Conservation (phyloP, 306 rosid species). For the Cucumis sativus region DNA sequence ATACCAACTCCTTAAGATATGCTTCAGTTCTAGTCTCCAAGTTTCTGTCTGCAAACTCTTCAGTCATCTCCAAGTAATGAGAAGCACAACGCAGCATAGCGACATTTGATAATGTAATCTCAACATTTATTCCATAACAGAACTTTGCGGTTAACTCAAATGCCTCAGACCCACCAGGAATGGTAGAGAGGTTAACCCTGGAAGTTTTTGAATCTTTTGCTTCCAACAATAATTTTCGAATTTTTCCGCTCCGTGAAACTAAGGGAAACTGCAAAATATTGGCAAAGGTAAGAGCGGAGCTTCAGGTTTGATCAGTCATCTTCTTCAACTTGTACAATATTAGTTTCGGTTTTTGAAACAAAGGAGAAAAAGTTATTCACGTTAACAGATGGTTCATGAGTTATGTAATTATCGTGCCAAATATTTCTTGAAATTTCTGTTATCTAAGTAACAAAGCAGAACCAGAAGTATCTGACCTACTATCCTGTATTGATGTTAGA, state of each 20-base stretch:
- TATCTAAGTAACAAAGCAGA: not conserved
- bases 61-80: slow-evolving; percentile 81
- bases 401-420: not conserved
- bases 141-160: slow-evolving; percentile 87
- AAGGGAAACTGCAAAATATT: slow-evolving; percentile 65
- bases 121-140: slow-evolving; percentile 70
- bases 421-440: not conserved
- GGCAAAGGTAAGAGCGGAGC: not conserved
- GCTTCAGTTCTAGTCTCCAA: slow-evolving; percentile 53
- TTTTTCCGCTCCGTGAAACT: slow-evolving; percentile 82
- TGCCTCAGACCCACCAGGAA: slow-evolving; percentile 87
- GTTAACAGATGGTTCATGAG: not conserved
- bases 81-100: slow-evolving; percentile 70
- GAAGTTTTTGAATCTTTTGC: slow-evolving; percentile 71
- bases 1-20: slow-evolving; percentile 53
- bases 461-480: not conserved
- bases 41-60: slow-evolving; percentile 67
- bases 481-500: not conserved
- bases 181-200: slow-evolving; percentile 36
- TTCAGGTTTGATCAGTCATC: not conserved
- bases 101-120: slow-evolving; percentile 60
- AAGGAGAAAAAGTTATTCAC: not conserved
- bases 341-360: not conserved
- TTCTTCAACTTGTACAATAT: not conserved
- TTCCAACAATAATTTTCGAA: slow-evolving; percentile 61